Base-by-base conservation (phyloP, 2,329 filamentous ascomycete genomes). In the Hirsutella rhossiliensis region DNA sequence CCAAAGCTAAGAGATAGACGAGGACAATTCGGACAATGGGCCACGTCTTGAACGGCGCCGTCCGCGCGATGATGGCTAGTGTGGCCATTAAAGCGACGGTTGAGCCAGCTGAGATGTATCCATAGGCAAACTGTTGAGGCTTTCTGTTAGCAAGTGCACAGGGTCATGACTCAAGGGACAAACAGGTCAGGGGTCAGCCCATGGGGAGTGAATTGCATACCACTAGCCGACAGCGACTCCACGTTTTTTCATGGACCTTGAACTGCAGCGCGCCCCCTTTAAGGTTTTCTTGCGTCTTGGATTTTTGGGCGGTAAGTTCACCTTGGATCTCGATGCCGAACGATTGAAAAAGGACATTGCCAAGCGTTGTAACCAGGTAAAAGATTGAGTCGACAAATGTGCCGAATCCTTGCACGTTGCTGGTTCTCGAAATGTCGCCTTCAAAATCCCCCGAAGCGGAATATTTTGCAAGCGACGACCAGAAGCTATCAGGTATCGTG, bases 181-280 rank as follows among this genome's bases (percentile, higher is more conserved):
- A n/a, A 8, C 8, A 7, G 13, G 29, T 30, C 7, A 13, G 29
- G 31, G 11, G 17, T 6, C 8, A 19, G 13, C n/a, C n/a, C n/a
- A n/a, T n/a, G 20, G 20, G 12, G 5, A 7, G 17, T n/a, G 13
- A 9, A 29, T 17, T 13, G 5, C 29, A 44, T 52, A 63, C 62
- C 40, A 63, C 56, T 5, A 64, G 48, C 11, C 51, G 42, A 17
- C 61, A 60, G 9, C 58, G 56, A 9, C 41, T n/a, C 40, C 45
- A 47, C 28, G 54, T 56, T 41, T 54, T 47, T 0, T 48, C 48
- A 9, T 50, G 46, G 11, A 62, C 48, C 4, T 52, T 42, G 5
- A 47, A 30, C 43, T 61, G 53, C 9, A 58, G 52, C 1, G 44
- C 47, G 2, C 42, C 43, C 9, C 23, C 29, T 13, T 44, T 3